Evolutionary conservation across 495 filamentous ascomycete genomes (phyloP), one percentile per base, ranked within the genome.

Genomic region (Filosporella fistucella): DNA sequence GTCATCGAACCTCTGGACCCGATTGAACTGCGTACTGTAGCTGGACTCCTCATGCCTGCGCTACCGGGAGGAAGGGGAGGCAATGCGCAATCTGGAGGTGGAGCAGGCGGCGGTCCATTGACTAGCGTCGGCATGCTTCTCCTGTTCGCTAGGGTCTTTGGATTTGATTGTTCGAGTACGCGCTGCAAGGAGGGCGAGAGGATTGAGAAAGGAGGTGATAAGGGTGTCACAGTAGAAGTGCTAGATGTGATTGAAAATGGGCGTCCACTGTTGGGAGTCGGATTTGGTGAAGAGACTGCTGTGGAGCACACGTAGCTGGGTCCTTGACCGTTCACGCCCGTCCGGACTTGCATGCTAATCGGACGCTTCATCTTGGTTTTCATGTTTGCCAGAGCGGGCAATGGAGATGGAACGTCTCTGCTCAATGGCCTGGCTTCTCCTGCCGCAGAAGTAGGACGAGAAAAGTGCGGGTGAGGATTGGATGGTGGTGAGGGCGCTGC

Each of bases 11-110:
- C n/a, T n/a, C n/a, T n/a, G n/a, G n/a, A n/a, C n/a, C n/a, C n/a
- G n/a, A n/a, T n/a, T n/a, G n/a, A n/a, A n/a, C n/a, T n/a, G n/a
- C n/a, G n/a, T n/a, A n/a, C n/a, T n/a, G n/a, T n/a, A 21, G n/a
- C 16, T 13, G 35, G 16, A 38, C 35, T 22, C 11, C 35, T 21
- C 5, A 16, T 4, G 8, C 35, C 35, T 21, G 17, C 4, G 5
- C 17, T 38, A 11, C 35, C 35, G 10, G 53, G 55, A 11, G 82
- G 82, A 10, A 86, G 68, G 4, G 81, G 77, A 6, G 82, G 82
- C 3, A 86, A 68, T 0, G 82, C 80, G 42, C 72, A 75, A 16
- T 72, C 80, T 10, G 82, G 82, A 13, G 82, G 82, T 11, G 82
- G 82, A 12, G 72, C 76, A 11, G 70, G 71, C 0, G 82, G 82